Conservation (phyloP, 306 rosid species). For the Geum urbanum region DNA sequence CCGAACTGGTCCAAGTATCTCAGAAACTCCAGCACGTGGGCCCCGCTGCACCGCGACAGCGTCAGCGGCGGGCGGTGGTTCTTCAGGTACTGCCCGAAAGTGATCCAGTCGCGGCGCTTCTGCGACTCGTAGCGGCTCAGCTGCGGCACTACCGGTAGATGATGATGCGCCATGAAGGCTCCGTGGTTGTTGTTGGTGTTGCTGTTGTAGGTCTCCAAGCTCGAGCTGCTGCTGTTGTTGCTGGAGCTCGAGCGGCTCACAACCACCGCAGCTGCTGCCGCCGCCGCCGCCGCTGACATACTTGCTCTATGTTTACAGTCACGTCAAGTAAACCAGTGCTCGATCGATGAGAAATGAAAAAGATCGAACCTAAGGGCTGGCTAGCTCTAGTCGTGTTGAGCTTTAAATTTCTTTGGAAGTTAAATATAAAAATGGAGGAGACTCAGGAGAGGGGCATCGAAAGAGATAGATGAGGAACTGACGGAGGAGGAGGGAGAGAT, state of each 20-base stretch:
- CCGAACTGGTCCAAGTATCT: slow-evolving; percentile 82
- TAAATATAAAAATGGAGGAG: too few relatives aligned
- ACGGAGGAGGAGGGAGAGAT: neutral
- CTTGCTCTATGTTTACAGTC: too few relatives aligned
- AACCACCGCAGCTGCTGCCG: slow-evolving; percentile 21
- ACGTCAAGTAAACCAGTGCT: too few relatives aligned
- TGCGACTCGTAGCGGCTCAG: slow-evolving; percentile 78
- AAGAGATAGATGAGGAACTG: neutral
- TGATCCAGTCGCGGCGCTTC: slow-evolving; percentile 84
- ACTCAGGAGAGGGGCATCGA: too few relatives aligned
- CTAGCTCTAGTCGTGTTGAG: too few relatives aligned
- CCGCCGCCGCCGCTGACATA: slow-evolving; percentile 42
- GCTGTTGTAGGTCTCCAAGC: slow-evolving; percentile 1
- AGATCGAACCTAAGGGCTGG: too few relatives aligned
- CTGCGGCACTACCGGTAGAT: neutral
- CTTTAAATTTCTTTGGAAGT: too few relatives aligned
- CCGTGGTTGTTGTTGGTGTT: slow-evolving; percentile 5
- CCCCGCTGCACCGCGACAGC: slow-evolving; percentile 69
- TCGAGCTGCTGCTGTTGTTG: slow-evolving; percentile 15
- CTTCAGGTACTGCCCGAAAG: slow-evolving; percentile 83
- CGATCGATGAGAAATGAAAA: too few relatives aligned
- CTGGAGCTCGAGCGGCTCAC: slow-evolving; percentile 15
- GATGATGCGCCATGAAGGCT: neutral
- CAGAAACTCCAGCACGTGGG: slow-evolving; percentile 71
- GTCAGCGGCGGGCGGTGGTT: slow-evolving; percentile 78